Evolutionary conservation across 2,329 filamentous ascomycete genomes (phyloP).

Genomic region (Onygenales sp.): DNA sequence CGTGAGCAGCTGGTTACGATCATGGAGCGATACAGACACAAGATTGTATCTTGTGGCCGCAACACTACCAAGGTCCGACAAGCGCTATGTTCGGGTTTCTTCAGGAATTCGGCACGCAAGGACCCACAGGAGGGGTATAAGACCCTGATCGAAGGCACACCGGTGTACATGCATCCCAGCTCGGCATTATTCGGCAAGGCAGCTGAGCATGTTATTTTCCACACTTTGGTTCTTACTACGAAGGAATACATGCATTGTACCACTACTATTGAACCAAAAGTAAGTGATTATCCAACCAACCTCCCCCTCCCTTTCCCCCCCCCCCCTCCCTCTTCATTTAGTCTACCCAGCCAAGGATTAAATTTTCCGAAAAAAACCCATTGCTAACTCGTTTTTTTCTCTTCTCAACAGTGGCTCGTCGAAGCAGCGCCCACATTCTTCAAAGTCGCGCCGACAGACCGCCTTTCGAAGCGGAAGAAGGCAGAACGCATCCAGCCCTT

Average conservation of each 20-base stretch:
- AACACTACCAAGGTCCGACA: constrained; percentile 81
- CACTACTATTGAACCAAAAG: constrained; percentile 83
- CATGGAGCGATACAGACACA: constrained; percentile 82
- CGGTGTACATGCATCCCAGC: constrained; percentile 87
- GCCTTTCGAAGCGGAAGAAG: constrained; percentile 81
- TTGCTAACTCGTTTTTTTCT: background rate
- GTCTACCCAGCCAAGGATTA: no score
- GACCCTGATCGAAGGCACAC: constrained; percentile 89
- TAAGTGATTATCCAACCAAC: constrained; percentile 16
- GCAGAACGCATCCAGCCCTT: constrained; percentile 91
- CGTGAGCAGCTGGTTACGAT: constrained; percentile 86
- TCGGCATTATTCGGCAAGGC: constrained; percentile 92
- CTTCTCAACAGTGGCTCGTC: constrained; percentile 54
- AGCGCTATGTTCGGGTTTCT: constrained; percentile 87
- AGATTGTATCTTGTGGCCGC: constrained; percentile 72
- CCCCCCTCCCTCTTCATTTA: background rate
- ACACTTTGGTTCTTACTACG: constrained; percentile 45
- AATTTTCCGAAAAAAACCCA: constrained; percentile 1
- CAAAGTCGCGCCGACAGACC: constrained; percentile 84
- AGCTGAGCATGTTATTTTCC: constrained; percentile 92
- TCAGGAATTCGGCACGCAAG: constrained; percentile 88
- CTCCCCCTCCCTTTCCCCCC: background rate
- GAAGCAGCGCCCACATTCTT: constrained; percentile 98
- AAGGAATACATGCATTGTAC: constrained; percentile 98
- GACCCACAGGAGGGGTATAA: constrained; percentile 97